These are phyloP conservation scores for Hippophae tibetana DNA, from an alignment of 306 rosid species.

Conservation along the genomic window DNA sequence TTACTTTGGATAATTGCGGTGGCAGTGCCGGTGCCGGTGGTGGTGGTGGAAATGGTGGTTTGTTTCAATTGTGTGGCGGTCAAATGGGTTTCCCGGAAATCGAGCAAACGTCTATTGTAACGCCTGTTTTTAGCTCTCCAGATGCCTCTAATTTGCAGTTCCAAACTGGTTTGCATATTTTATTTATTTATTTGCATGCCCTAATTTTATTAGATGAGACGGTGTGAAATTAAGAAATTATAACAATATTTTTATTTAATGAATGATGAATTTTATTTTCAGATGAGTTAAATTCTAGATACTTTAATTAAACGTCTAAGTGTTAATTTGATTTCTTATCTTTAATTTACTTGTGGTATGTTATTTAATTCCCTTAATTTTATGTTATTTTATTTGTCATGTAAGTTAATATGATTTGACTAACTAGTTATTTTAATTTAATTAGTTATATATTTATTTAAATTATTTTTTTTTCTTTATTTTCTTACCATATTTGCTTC, in stretches of 20 bases:
- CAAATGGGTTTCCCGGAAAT: constrained; percentile 49
- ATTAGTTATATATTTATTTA: too few species aligned
- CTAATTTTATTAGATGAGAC: background rate
- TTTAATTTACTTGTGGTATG: background rate
- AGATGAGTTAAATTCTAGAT: background rate
- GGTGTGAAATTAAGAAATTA: background rate
- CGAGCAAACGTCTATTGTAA: constrained; percentile 34
- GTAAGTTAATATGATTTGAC: too few species aligned
- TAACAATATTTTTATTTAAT: background rate
- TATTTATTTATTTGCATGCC: constrained; percentile 22
- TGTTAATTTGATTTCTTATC: background rate
- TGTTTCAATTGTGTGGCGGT: constrained; percentile 32
- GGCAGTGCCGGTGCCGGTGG: background rate
- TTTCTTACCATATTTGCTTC: too few species aligned
- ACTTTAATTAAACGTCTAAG: too few species aligned
- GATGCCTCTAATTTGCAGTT: constrained; percentile 35
- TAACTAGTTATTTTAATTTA: too few species aligned
- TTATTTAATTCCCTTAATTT: too few species aligned
- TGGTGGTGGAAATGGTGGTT: constrained; percentile 11
- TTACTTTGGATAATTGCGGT: constrained; percentile 15
- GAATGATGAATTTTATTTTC: background rate
- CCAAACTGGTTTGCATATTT: constrained; percentile 37
- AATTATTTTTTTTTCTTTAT: too few species aligned
- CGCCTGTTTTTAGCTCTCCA: constrained; percentile 35
- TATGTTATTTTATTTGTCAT: too few species aligned